Base-by-base conservation (phyloP, 116 monocot species). In the Zostera marina region DNA sequence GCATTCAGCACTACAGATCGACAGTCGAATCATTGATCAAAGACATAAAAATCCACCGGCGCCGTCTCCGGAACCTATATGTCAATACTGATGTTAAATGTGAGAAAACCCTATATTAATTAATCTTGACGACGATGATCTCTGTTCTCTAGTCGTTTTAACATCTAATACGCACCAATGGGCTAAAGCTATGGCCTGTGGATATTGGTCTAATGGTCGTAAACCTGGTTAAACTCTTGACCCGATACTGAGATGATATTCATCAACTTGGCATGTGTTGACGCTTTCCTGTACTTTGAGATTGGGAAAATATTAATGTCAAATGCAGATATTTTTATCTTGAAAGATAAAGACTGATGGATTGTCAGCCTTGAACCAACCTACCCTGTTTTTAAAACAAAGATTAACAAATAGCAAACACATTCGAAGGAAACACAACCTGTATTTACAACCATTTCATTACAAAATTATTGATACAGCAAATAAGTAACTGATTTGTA, bases 131-230 rank as follows among this genome's bases (percentile, higher is more conserved):
- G 12, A 47, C 0, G 67, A 79, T 63, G 2, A 55, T 67, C 58
- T 70, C 74, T 13, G 19, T 74, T 13, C 57, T 74, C 61, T 67
- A 79, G 66, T 79, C 47, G 10, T 79, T 59, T 79, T 79, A 5
- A 11, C 11, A 44, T 9, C 10, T 20, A 53, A 32, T 32, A 32
- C 2, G 32, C 5, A 32, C 32, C 32, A 53, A 20, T 24, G 61
- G 42, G n/a, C n/a, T n/a, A n/a, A n/a, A n/a, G n/a, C n/a, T n/a
- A n/a, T n/a, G n/a, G n/a, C n/a, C 55, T 84, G 21, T n/a, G 23
- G 21, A 44, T 3, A 9, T 56, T 80, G 14, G 77, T 54, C n/a
- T 74, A 3, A 6, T 54, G 20, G 52, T 77, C 39, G 20, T 24
- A 8, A 74, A 71, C 63, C 71, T 65, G 43, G 15, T 20, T n/a